Conservation (phyloP, 2,329 filamentous ascomycete genomes). For the Hymenoscyphus fraxineus region DNA sequence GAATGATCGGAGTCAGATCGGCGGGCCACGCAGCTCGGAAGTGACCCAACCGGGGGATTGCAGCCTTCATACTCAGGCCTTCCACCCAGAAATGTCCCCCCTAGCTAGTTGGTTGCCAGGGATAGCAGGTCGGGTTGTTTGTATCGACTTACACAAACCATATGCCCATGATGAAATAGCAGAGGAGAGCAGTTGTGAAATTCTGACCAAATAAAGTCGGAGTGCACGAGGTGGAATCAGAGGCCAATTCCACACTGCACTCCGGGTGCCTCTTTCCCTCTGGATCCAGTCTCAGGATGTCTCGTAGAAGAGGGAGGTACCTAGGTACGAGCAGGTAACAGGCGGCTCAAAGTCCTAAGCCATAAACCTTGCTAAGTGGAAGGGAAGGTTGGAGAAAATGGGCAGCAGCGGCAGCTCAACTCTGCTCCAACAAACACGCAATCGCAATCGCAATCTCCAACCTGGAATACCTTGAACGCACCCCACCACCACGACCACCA, state of each 20-base stretch:
- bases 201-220: neutral
- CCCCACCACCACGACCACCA: too few relatives aligned
- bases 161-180: neutral
- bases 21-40: too few relatives aligned
- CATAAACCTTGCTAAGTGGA: neutral
- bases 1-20: too few relatives aligned
- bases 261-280: neutral
- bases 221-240: neutral
- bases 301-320: neutral
- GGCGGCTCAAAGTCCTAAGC: too few relatives aligned
- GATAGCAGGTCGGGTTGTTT: neutral
- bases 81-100: neutral
- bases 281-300: neutral
- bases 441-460: neutral
- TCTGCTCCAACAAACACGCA: neutral
- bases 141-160: constrained; percentile 3
- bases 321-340: neutral
- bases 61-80: too few relatives aligned
- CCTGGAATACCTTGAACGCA: neutral
- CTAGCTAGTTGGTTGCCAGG: neutral
- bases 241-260: neutral
- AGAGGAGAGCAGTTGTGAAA: neutral
- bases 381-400: neutral
- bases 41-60: too few relatives aligned
- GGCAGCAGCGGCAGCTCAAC: neutral